A percentile compares a stretch with the other conserved stretches of the same genome.
These are phyloP conservation scores for Carex myosuroides DNA, from an alignment of 176 grass and related monocot genomes.

Conservation along the genomic window DNA sequence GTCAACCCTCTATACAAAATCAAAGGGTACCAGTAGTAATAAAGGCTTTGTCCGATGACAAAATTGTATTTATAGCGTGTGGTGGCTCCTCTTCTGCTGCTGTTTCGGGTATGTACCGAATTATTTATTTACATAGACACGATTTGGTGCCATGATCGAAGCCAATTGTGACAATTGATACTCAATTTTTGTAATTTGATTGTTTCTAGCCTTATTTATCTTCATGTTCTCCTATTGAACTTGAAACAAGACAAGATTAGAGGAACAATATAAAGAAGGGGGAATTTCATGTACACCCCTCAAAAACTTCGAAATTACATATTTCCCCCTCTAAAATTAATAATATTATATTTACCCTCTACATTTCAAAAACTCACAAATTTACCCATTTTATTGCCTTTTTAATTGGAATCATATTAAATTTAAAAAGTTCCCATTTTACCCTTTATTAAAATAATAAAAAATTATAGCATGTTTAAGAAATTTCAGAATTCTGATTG, in stretches of 20 bases:
- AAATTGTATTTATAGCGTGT: conserved; percentile 68
- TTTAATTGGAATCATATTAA: no score
- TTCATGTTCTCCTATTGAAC: neutral
- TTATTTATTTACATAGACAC: neutral
- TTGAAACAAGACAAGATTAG: neutral
- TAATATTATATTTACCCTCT: no score
- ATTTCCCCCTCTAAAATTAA: no score
- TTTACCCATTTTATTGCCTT: no score
- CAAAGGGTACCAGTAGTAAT: conserved; percentile 64
- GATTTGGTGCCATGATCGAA: neutral
- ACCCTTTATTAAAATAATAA: no score
- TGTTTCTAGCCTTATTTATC: neutral
- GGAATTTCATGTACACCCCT: no score
- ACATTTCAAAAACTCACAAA: no score
- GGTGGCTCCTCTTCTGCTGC: conserved; percentile 96
- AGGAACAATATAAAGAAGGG: neutral
- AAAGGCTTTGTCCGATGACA: conserved; percentile 54
- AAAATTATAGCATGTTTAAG: no score
- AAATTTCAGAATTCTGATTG: no score
- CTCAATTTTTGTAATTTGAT: neutral
- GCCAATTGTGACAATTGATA: neutral
- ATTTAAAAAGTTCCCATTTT: no score
- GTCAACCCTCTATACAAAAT: conserved; percentile 68
- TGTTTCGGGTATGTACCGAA: conserved; percentile 54
- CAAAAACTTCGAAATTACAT: no score